Base-by-base conservation (phyloP, 257 asterid genomes). In the Scutellaria galericulata region DNA sequence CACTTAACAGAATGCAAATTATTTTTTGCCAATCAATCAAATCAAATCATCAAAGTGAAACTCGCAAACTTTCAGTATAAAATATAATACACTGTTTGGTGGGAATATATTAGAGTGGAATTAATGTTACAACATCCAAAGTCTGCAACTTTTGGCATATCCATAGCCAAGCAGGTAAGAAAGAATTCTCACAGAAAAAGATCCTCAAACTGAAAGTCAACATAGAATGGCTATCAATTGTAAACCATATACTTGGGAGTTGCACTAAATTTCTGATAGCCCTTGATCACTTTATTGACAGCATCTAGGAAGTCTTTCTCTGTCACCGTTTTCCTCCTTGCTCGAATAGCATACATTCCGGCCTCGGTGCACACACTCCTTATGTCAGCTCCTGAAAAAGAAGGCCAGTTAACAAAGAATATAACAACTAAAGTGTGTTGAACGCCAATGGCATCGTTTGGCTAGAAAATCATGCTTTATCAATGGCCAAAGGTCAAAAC, bases 321-420 rank as follows among this genome's bases (percentile, higher is more conserved):
- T 0, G 98, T 93, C 7, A 93, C 98, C 0, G 98, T 93, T 80
- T 93, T 93, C 77, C 97, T 88, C 75, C 98, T 77, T 8, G 98
- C 97, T 31, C 97, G 80, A 31, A 93, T 93, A 2, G 98, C 97
- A 51, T 75, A 90, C 98, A 93, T 93, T 42, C 98, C 98, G 4
- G 98, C 98, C 81, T 90, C 98, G 0, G 97, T 93, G 85, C 98
- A 93, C 75, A 90, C 98, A 31, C 98, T 93, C 65, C 98, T 76
- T 53, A 93, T 93, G 48, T 93, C 98, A 5, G 97, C 98, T 54
- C 98, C 98, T 93, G 75, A 53, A 35, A 52, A 47, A 50, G 13
- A 9, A 58, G n/a, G 5, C 20, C 61, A 20, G 75, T 31, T 31
- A 18, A 5, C 18, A 6, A 53, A 44, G 7, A 40, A 2, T 13